A percentile compares a stretch with the other conserved stretches of the same genome.
Conservation (phyloP, 768 basidiomycete genomes). For the Ephemerocybe angulata region DNA sequence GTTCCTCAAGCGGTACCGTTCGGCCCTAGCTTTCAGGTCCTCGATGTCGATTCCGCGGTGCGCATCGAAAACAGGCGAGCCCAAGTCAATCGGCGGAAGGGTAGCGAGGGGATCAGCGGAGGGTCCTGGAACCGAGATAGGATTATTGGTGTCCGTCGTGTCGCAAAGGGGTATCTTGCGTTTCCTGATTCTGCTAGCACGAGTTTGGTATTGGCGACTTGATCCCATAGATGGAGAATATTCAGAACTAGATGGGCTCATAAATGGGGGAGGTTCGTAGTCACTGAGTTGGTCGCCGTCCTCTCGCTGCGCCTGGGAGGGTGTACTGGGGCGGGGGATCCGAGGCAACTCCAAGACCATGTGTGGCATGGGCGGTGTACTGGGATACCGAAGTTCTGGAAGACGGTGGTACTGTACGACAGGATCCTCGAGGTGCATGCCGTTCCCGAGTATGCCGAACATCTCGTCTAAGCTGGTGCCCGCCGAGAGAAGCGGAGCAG, state of each 20-base stretch:
- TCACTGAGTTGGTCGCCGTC: conserved; percentile 19
- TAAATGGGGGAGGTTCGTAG: conserved; percentile 24
- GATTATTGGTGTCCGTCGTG: conserved; percentile 9
- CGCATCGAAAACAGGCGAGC: conserved; percentile 59
- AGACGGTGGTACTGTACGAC: neutral
- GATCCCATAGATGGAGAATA: conserved; percentile 22
- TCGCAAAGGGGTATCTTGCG: conserved; percentile 16
- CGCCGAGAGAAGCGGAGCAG: conserved; percentile 10
- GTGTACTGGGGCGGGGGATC: neutral
- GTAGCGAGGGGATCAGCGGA: conserved; percentile 8
- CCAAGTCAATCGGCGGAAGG: conserved; percentile 28
- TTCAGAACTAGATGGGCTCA: conserved; percentile 28
- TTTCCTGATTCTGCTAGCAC: conserved; percentile 18
- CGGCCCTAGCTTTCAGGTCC: conserved; percentile 53
- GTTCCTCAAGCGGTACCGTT: conserved; percentile 49
- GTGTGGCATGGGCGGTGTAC: neutral
- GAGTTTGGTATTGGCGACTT: conserved; percentile 13
- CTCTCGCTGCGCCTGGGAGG: neutral
- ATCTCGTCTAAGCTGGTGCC: conserved; percentile 5
- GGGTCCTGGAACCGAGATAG: conserved; percentile 11
- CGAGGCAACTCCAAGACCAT: neutral
- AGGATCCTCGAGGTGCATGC: neutral
- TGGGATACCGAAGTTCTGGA: neutral
- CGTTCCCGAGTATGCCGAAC: neutral
- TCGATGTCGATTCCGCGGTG: conserved; percentile 56